A percentile compares a stretch with the other conserved stretches of the same genome.
phyloP scores from a whole-genome alignment of 2,329 filamentous ascomycete species.

The Thielaviopsis euricoi region DNA sequence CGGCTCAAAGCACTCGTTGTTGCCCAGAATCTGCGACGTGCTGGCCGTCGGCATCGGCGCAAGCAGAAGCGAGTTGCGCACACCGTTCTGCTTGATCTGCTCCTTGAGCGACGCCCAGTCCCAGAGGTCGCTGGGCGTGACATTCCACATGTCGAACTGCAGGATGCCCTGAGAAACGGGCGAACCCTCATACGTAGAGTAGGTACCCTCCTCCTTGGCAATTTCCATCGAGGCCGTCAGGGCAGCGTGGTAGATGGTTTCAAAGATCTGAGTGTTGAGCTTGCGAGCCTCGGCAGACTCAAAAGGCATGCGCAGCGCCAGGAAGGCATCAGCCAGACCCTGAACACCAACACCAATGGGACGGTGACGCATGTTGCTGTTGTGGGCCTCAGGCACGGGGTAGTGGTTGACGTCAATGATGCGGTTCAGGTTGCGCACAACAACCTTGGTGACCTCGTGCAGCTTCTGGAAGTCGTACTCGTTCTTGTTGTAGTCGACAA shows the following conservation, averaged over 20 bases:
- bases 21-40: conserved; percentile 93
- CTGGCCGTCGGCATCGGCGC: conserved; percentile 97
- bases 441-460: conserved; percentile 82
- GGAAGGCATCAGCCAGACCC: conserved; percentile 93
- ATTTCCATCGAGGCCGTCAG: conserved; percentile 78
- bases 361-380: conserved; percentile 94
- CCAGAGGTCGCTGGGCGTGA: conserved; percentile 87
- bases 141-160: conserved; percentile 97
- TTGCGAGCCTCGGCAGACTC: conserved; percentile 87
- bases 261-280: conserved; percentile 96
- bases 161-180: conserved; percentile 90
- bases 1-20: conserved; percentile 99
- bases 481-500: conserved; percentile 70
- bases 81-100: conserved; percentile 80
- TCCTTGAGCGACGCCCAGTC: conserved; percentile 84
- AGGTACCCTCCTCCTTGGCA: conserved; percentile 67
- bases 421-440: conserved; percentile 81
- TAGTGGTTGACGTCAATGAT: conserved; percentile 99
- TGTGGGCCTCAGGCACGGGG: conserved; percentile 81
- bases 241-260: conserved; percentile 96
- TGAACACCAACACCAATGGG: conserved; percentile 95
- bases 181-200: conserved; percentile 82
- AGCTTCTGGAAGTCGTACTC: conserved; percentile 93
- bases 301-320: conserved; percentile 90
- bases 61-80: conserved; percentile 88